Evolutionary conservation across 1,284 basidiomycete genomes (phyloP).

Genomic region (Sanghuangporus weigelae): DNA sequence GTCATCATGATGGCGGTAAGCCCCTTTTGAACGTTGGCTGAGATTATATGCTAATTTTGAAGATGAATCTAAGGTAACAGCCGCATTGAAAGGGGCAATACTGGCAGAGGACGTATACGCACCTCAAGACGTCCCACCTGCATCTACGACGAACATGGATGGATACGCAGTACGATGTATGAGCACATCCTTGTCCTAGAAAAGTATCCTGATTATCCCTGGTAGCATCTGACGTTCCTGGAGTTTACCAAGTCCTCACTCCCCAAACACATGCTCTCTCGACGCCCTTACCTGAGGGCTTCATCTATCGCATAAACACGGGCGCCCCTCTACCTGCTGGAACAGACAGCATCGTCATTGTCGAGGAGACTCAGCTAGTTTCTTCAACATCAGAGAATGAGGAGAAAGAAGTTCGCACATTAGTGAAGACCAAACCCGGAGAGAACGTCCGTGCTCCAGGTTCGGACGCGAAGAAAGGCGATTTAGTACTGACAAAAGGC

Average conservation of each 20-base stretch:
- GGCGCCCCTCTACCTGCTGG: constrained; percentile 73
- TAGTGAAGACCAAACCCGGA: constrained; percentile 55
- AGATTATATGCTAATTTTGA: neutral
- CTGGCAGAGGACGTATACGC: constrained; percentile 74
- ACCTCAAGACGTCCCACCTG: constrained; percentile 53
- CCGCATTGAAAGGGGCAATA: constrained; percentile 56
- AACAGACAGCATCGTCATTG: constrained; percentile 82
- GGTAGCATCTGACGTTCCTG: constrained; percentile 54
- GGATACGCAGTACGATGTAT: constrained; percentile 78
- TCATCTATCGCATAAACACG: constrained; percentile 74
- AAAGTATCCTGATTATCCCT: neutral
- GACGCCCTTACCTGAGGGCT: constrained; percentile 41
- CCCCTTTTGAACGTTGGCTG: neutral
- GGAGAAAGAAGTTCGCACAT: constrained; percentile 63
- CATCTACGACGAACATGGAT: constrained; percentile 77
- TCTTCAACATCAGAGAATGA: constrained; percentile 46
- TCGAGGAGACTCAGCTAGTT: constrained; percentile 79
- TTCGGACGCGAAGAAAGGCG: constrained; percentile 67
- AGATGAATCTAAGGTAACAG: constrained; percentile 41
- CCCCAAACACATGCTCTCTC: constrained; percentile 40
- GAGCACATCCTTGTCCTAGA: constrained; percentile 18
- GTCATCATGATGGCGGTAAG: constrained; percentile 35
- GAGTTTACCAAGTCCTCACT: constrained; percentile 69
- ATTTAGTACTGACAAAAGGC: constrained; percentile 61
- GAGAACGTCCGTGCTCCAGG: constrained; percentile 76